A percentile compares a stretch with the other conserved stretches of the same genome.
Conservation (phyloP, 2,329 filamentous ascomycete species). For the Ilyonectria robusta region DNA sequence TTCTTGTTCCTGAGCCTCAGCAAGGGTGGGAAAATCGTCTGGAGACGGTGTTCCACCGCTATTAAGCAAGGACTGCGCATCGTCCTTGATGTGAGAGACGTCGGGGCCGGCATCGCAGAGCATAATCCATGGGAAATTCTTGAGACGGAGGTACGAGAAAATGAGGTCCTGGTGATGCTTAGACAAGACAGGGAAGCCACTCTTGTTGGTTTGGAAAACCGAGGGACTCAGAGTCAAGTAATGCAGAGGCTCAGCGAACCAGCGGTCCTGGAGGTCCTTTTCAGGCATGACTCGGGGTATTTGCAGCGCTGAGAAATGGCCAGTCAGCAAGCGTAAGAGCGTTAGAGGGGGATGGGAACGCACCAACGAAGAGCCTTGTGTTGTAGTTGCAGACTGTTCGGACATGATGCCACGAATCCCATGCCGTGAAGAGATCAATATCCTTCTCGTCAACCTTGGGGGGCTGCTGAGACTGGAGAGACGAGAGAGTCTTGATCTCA, state of each 20-base stretch:
- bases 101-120: constrained; percentile 73
- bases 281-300: constrained; percentile 72
- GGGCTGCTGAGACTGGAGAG: constrained; percentile 51
- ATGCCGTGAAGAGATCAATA: constrained; percentile 81
- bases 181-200: constrained; percentile 73
- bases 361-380: constrained; percentile 86
- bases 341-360: constrained; percentile 53
- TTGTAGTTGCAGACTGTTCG: constrained; percentile 89
- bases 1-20: constrained; percentile 69
- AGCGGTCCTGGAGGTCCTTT: constrained; percentile 73
- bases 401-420: constrained; percentile 96
- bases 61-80: constrained; percentile 44
- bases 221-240: constrained; percentile 69
- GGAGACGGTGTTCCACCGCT: constrained; percentile 55
- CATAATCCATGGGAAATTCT: constrained; percentile 73
- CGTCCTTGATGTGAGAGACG: constrained; percentile 49
- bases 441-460: constrained; percentile 57
- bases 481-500: constrained; percentile 66
- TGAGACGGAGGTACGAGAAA: constrained; percentile 74
- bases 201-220: constrained; percentile 72
- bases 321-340: not conserved
- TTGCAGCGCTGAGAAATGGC: constrained; percentile 61
- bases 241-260: constrained; percentile 79
- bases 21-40: constrained; percentile 77
- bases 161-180: constrained; percentile 74